Conservation (phyloP, 2,329 filamentous ascomycete genomes). For the Fusarium verrucosum region DNA sequence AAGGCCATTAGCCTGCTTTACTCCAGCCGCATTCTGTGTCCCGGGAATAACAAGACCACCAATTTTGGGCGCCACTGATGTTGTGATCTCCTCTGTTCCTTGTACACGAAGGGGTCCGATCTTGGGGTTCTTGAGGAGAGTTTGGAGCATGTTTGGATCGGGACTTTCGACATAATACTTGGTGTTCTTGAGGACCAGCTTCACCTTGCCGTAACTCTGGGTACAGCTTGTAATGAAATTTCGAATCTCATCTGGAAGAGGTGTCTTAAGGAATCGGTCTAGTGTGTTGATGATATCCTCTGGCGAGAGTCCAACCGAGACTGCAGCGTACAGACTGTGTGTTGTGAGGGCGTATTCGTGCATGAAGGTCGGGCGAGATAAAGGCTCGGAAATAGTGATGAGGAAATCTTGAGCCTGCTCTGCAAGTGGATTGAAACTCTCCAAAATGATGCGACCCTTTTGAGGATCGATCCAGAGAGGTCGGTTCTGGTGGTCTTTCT, state of each 20-base stretch:
- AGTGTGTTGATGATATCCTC: slow-evolving; percentile 90
- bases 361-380: slow-evolving; percentile 87
- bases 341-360: slow-evolving; percentile 94
- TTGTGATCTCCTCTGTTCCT: slow-evolving; percentile 75
- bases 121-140: slow-evolving; percentile 82
- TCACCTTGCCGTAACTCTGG: slow-evolving; percentile 92
- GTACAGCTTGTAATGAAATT: slow-evolving; percentile 83
- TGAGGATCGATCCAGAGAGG: slow-evolving; percentile 94
- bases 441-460: slow-evolving; percentile 87
- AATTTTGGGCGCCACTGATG: slow-evolving; percentile 85
- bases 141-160: slow-evolving; percentile 86
- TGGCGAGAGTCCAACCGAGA: slow-evolving; percentile 90
- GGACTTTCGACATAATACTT: slow-evolving; percentile 94
- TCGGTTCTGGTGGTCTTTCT: slow-evolving; percentile 87
- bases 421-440: slow-evolving; percentile 91
- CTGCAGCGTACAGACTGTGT: slow-evolving; percentile 93
- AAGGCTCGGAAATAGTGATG: slow-evolving; percentile 93
- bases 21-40: slow-evolving; percentile 90
- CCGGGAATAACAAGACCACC: slow-evolving; percentile 90
- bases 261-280: slow-evolving; percentile 88
- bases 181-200: slow-evolving; percentile 93
- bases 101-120: slow-evolving; percentile 85
- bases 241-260: slow-evolving; percentile 81
- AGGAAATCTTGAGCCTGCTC: slow-evolving; percentile 91
- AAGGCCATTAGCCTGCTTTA: slow-evolving; percentile 72